Evolutionary conservation across 306 rosid species (phyloP).

Genomic region (Cucumis sativus): Cucumber_9930_V3 NC_026661.2:22361001-22361500

Average conservation of each 20-base stretch:
- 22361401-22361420: slow-evolving; percentile 19
- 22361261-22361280: neutral
- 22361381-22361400: neutral
- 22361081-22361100: slow-evolving; percentile 18
- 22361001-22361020: slow-evolving; percentile 1
- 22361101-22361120: slow-evolving; percentile 12
- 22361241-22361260: neutral
- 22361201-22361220: slow-evolving; percentile 28
- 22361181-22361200: slow-evolving; percentile 15
- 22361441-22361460: slow-evolving; percentile 32
- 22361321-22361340: neutral
- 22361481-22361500: slow-evolving; percentile 21
- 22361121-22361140: slow-evolving; percentile 37
- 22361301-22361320: neutral
- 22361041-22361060: neutral
- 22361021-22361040: neutral
- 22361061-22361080: slow-evolving; percentile 1
- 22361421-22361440: slow-evolving; percentile 15
- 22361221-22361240: neutral
- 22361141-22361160: slow-evolving; percentile 38
- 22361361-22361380: neutral
- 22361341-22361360: neutral
- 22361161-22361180: slow-evolving; percentile 28
- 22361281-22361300: slow-evolving; percentile 13
- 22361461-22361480: slow-evolving; percentile 9